These are phyloP conservation scores for Zygosaccharomyces bisporus DNA, from an alignment of 805 yeast species.

Conservation along the genomic window DNA sequence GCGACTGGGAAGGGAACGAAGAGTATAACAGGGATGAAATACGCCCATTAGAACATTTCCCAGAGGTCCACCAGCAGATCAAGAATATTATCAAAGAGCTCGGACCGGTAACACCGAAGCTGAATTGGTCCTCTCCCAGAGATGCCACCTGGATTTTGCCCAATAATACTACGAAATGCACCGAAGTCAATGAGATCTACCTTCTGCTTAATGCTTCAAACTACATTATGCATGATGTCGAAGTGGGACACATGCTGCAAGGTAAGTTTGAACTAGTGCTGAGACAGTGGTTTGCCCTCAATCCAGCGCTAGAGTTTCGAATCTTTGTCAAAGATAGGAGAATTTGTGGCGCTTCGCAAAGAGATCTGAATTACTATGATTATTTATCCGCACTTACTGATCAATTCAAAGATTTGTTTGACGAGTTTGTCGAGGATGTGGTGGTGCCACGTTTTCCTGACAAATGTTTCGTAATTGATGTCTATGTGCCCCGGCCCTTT, in stretches of 20 bases:
- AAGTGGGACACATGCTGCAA: slow-evolving; percentile 27
- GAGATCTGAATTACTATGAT: slow-evolving; percentile 81
- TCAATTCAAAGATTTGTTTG: slow-evolving; percentile 46
- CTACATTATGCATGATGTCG: slow-evolving; percentile 80
- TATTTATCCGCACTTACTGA: slow-evolving; percentile 55
- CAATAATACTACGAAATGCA: slow-evolving; percentile 70
- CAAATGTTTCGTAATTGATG: slow-evolving; percentile 64
- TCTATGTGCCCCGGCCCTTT: slow-evolving; percentile 76
- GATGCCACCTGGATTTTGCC: slow-evolving; percentile 92
- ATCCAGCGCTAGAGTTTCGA: slow-evolving; percentile 90
- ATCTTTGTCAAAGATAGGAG: slow-evolving; percentile 65
- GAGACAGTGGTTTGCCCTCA: slow-evolving; percentile 76
- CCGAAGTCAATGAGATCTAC: slow-evolving; percentile 68
- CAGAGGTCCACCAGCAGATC: slow-evolving; percentile 56
- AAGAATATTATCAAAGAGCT: slow-evolving; percentile 43
- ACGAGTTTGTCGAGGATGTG: slow-evolving; percentile 50
- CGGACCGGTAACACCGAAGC: slow-evolving; percentile 75
- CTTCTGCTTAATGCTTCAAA: slow-evolving; percentile 80
- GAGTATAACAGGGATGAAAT: slow-evolving; percentile 24
- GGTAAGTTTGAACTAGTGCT: slow-evolving; percentile 62
- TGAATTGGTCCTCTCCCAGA: slow-evolving; percentile 96
- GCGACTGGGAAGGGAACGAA: slow-evolving; percentile 61
- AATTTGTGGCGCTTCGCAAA: slow-evolving; percentile 72
- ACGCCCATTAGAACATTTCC: slow-evolving; percentile 51
- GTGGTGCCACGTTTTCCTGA: slow-evolving; percentile 51